These are phyloP conservation scores for Cordyceps cateniannulata DNA, from an alignment of 2,329 filamentous ascomycete genomes.

Conservation along the genomic window DNA sequence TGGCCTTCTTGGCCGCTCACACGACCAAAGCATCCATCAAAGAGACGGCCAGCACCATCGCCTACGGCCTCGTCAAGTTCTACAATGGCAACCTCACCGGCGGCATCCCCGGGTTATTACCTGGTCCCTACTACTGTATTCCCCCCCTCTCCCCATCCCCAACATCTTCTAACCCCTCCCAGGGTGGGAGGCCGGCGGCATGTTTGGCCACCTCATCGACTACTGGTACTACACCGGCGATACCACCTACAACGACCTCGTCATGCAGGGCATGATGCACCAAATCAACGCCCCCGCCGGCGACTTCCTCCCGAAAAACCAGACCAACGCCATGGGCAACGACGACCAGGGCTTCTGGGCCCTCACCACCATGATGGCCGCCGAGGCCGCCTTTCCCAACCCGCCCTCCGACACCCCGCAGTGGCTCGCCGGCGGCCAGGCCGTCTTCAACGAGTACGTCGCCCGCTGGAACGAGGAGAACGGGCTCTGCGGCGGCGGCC, in stretches of 20 bases:
- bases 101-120: conserved; percentile 51
- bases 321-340: conserved; percentile 50
- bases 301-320: conserved; percentile 54
- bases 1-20: not conserved
- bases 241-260: conserved; percentile 50
- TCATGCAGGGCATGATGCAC: conserved; percentile 46
- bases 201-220: conserved; percentile 59
- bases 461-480: conserved; percentile 58
- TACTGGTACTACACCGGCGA: conserved; percentile 62
- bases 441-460: conserved; percentile 73
- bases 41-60: conserved; percentile 39
- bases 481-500: conserved; percentile 57
- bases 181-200: conserved; percentile 57
- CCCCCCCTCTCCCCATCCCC: too few species aligned
- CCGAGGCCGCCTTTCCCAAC: conserved; percentile 64
- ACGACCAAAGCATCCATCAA: conserved; percentile 40
- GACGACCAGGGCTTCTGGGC: conserved; percentile 72
- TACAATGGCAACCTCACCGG: conserved; percentile 54
- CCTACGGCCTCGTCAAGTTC: conserved; percentile 41
- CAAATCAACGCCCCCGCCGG: conserved; percentile 43
- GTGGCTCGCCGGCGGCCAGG: conserved; percentile 71
- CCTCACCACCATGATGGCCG: conserved; percentile 63
- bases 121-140: conserved; percentile 61
- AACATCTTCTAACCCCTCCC: conserved; percentile 15
- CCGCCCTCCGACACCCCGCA: conserved; percentile 51